A percentile compares a stretch with the other conserved stretches of the same genome.
Conservation (phyloP, 179 eudicot species). For the Pouteria campechiana region DNA sequence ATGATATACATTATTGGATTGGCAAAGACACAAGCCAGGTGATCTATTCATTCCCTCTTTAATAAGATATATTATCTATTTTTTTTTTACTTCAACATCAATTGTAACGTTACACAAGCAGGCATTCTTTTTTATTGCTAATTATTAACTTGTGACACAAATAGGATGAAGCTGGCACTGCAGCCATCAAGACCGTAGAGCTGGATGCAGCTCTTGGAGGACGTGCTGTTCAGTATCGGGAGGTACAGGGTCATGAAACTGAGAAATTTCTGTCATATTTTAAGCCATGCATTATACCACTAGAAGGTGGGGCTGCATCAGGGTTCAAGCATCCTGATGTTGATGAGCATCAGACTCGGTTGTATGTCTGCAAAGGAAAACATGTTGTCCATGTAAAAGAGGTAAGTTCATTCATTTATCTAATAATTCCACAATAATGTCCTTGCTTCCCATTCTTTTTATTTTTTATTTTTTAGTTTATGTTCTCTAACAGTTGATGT, state of each 20-base stretch:
- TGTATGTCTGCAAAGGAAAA: constrained; percentile 79
- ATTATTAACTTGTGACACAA: too few species aligned
- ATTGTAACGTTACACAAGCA: too few species aligned
- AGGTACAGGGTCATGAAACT: constrained; percentile 92
- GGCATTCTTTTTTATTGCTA: too few species aligned
- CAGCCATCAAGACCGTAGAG: constrained; percentile 85
- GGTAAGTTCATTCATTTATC: constrained; percentile 30
- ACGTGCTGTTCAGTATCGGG: constrained; percentile 96
- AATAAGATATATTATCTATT: background rate
- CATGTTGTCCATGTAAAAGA: constrained; percentile 93
- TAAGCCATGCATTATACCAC: constrained; percentile 95
- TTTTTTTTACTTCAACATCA: constrained; percentile 1
- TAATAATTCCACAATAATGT: too few species aligned
- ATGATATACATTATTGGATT: constrained; percentile 95
- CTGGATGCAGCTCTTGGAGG: constrained; percentile 96
- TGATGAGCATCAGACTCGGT: constrained; percentile 63
- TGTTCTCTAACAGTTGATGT: background rate
- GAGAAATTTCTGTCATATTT: constrained; percentile 96
- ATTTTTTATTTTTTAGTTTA: constrained; percentile 1
- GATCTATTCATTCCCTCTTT: constrained; percentile 8
- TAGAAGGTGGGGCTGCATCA: constrained; percentile 85
- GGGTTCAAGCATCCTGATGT: constrained; percentile 86
- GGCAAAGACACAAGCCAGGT: constrained; percentile 96
- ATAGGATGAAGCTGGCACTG: constrained; percentile 96
- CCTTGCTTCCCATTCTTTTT: too few species aligned